Conservation (phyloP, 805 yeast genomes). For the Candida argentea region DNA sequence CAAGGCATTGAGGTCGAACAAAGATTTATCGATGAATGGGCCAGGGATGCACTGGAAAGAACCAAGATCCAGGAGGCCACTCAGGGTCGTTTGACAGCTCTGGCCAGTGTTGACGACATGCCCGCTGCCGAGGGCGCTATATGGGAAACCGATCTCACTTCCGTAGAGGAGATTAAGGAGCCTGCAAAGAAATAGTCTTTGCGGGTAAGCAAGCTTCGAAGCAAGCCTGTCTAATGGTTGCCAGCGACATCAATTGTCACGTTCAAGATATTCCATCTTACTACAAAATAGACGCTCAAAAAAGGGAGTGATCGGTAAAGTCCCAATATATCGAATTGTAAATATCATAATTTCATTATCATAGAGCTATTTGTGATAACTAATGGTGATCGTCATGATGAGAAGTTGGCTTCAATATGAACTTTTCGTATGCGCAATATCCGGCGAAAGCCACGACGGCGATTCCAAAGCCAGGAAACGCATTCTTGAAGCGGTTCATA, state of each 20-base stretch:
- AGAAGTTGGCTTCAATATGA: conserved; percentile 28
- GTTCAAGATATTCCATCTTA: too few relatives aligned
- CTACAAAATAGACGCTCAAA: too few relatives aligned
- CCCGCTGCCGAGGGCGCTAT: conserved; percentile 12
- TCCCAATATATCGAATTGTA: too few relatives aligned
- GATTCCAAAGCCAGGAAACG: conserved; percentile 73
- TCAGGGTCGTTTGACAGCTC: conserved; percentile 7
- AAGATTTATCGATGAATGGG: conserved; percentile 63
- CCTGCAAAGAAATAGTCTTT: too few relatives aligned
- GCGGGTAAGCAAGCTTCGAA: too few relatives aligned
- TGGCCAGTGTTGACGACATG: conserved; percentile 6
- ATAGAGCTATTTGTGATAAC: conserved; percentile 2
- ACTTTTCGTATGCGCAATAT: conserved; percentile 54
- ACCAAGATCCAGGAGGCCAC: conserved; percentile 49
- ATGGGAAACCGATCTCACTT: conserved; percentile 14
- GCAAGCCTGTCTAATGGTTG: too few relatives aligned
- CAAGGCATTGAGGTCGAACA: conserved; percentile 67
- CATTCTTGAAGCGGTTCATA: conserved; percentile 53
- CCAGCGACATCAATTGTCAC: too few relatives aligned
- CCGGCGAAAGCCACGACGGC: conserved; percentile 68
- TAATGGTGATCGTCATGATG: conserved; percentile 15
- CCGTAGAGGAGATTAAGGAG: too few relatives aligned
- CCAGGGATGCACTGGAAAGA: conserved; percentile 52
- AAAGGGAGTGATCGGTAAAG: too few relatives aligned
- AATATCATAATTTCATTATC: too few relatives aligned